phyloP scores from a whole-genome alignment of 2,329 filamentous ascomycete species.

The Exophiala calicioides region DNA sequence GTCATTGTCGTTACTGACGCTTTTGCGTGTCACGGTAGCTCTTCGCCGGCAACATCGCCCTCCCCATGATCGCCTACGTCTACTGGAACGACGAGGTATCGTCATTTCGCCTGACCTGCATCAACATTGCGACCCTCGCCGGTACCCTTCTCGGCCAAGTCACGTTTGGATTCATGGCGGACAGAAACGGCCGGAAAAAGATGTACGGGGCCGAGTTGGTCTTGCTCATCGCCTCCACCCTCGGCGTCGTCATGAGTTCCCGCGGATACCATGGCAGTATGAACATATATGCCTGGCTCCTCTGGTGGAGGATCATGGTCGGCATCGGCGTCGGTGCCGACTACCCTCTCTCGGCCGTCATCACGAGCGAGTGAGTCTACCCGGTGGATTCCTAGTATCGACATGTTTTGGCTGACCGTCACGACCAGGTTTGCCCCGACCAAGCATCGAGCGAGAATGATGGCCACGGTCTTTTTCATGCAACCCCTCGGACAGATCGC shows the following conservation, averaged over 20 bases:
- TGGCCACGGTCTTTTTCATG: slow-evolving; percentile 69
- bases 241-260: slow-evolving; percentile 51
- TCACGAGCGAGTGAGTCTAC: slow-evolving; percentile 63
- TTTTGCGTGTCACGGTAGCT: slow-evolving; percentile 36
- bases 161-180: slow-evolving; percentile 50
- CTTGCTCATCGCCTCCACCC: slow-evolving; percentile 48
- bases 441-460: slow-evolving; percentile 66
- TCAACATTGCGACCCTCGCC: slow-evolving; percentile 50
- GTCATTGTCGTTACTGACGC: slow-evolving; percentile 29
- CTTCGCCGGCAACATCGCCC: slow-evolving; percentile 53
- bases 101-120: slow-evolving; percentile 39
- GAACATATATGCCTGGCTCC: slow-evolving; percentile 47
- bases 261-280: slow-evolving; percentile 46
- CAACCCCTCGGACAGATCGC: slow-evolving; percentile 68
- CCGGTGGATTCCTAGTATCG: too few species aligned
- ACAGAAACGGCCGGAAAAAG: slow-evolving; percentile 51
- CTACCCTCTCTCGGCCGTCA: slow-evolving; percentile 67
- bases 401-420: too few species aligned
- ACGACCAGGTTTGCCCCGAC: slow-evolving; percentile 52
- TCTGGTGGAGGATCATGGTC: slow-evolving; percentile 51
- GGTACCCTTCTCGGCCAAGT: slow-evolving; percentile 52
- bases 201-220: slow-evolving; percentile 55
- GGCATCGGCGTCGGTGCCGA: slow-evolving; percentile 65
- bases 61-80: slow-evolving; percentile 51
- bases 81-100: slow-evolving; percentile 47